Conservation (phyloP, 768 basidiomycete genomes). For the Termitomyces heimii region DNA sequence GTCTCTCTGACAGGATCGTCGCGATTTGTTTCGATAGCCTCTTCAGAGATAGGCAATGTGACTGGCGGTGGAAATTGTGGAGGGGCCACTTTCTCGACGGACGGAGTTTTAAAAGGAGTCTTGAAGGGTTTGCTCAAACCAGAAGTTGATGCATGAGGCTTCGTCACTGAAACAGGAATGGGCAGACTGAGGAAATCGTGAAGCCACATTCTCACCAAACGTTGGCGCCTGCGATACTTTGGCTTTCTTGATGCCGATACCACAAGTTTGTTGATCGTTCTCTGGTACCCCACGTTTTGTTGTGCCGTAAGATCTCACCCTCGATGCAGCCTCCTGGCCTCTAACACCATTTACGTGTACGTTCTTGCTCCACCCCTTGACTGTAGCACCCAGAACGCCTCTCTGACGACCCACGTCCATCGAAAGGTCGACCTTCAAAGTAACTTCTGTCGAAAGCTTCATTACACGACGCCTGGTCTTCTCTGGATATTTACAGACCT, state of each 20-base stretch:
- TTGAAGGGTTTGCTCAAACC: constrained; percentile 45
- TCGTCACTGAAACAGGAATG: constrained; percentile 32
- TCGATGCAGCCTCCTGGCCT: background rate
- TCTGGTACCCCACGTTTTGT: constrained; percentile 10
- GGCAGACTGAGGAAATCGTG: background rate
- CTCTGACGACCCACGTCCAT: constrained; percentile 1
- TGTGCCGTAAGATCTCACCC: constrained; percentile 3
- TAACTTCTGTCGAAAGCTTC: constrained; percentile 40
- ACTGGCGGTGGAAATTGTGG: constrained; percentile 7
- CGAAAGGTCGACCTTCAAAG: constrained; percentile 16
- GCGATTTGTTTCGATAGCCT: background rate
- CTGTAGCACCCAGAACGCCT: background rate
- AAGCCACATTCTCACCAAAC: constrained; percentile 22
- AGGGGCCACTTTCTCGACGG: background rate
- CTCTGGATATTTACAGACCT: constrained; percentile 79
- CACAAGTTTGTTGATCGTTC: background rate
- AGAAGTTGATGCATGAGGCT: constrained; percentile 34
- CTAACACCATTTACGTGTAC: background rate
- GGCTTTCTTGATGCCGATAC: constrained; percentile 22
- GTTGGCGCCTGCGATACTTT: constrained; percentile 25
- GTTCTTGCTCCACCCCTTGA: background rate
- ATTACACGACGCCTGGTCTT: constrained; percentile 46
- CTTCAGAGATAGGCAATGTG: background rate
- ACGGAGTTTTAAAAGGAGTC: constrained; percentile 27
- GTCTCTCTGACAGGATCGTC: background rate